Base-by-base conservation (phyloP, 2,329 filamentous ascomycete species). In the Bipolaris oryzae region DNA sequence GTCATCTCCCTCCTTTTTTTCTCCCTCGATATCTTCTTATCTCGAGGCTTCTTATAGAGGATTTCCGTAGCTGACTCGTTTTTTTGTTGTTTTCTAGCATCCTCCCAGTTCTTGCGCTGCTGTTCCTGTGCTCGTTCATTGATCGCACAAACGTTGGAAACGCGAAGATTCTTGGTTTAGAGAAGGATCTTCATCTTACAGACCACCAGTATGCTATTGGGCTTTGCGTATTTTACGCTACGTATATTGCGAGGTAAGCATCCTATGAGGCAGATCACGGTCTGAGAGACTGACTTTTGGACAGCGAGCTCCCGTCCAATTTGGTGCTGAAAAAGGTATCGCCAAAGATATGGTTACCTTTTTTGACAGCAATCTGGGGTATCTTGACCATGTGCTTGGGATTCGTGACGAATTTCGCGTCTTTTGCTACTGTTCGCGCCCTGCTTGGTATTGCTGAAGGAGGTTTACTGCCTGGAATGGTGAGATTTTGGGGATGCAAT, bases 81-180 rank as follows among this genome's bases (percentile, higher is more conserved):
- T 1, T 7, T 10, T 31, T 31, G 5, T 13, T 6, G 18, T 13
- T 45, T 31, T n/a, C 10, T 31, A 88, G 85, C 46, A 83, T 89
- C 23, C 76, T 89, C 6, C 87, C 87, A 0, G 74, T 87, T 6
- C 79, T 90, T n/a, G 82, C 86, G 0, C 66, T 89, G 0, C 76
- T 90, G 1, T 89, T 89, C 63, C 78, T 89, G 9, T 89, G 85
- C 74, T 89, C 86, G 1, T 84, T 85, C 61, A 78, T 85, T 53
- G 88, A 90, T 72, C 82, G 89, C 39, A 89, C 87, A n/a, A 91
- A 90, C 69, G 86, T 90, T 35, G 88, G 88, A 35, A 90, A 90
- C 67, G 88, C 87, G 21, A 86, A 86, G 58, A 85, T 90, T 7
- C 80, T 88, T 49, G 84, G 85, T 0, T 79, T 91, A 13, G 84